Evolutionary conservation across 2,329 filamentous ascomycete genomes (phyloP).

Genomic region (Fusarium duplospermum): DNA sequence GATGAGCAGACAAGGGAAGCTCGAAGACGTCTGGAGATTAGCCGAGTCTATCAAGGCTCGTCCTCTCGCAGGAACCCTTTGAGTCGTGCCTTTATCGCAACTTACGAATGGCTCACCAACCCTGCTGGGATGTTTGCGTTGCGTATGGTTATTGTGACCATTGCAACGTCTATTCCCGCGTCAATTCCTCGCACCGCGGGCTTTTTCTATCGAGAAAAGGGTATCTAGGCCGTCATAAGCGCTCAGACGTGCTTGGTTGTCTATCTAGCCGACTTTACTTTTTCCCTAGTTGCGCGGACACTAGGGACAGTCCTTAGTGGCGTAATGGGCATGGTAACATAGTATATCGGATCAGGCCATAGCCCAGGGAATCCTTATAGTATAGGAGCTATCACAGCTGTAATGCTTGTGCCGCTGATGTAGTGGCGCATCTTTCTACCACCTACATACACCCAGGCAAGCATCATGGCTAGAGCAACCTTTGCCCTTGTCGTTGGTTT

Average conservation of each 20-base stretch:
- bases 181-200: slow-evolving; percentile 56
- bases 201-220: slow-evolving; percentile 64
- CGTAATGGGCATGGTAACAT: slow-evolving; percentile 57
- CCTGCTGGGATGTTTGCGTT: slow-evolving; percentile 59
- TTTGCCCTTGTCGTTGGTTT: slow-evolving; percentile 59
- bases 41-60: slow-evolving; percentile 38
- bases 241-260: slow-evolving; percentile 60
- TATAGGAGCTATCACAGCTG: slow-evolving; percentile 57
- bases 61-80: slow-evolving; percentile 30
- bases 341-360: slow-evolving; percentile 63
- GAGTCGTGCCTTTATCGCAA: slow-evolving; percentile 43
- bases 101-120: slow-evolving; percentile 56
- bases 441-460: slow-evolving; percentile 43
- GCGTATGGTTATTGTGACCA: slow-evolving; percentile 59
- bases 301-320: slow-evolving; percentile 61
- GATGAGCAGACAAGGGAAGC: slow-evolving; percentile 50
- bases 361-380: slow-evolving; percentile 63
- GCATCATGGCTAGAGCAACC: slow-evolving; percentile 51
- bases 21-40: slow-evolving; percentile 52
- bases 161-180: slow-evolving; percentile 56
- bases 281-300: slow-evolving; percentile 55
- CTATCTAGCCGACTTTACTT: slow-evolving; percentile 63
- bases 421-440: slow-evolving; percentile 52
- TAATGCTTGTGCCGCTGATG: slow-evolving; percentile 49
- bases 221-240: slow-evolving; percentile 64